Conservation (phyloP, 192 early-diverging fungal genomes). For the Helicostylum pulchrum region DNA sequence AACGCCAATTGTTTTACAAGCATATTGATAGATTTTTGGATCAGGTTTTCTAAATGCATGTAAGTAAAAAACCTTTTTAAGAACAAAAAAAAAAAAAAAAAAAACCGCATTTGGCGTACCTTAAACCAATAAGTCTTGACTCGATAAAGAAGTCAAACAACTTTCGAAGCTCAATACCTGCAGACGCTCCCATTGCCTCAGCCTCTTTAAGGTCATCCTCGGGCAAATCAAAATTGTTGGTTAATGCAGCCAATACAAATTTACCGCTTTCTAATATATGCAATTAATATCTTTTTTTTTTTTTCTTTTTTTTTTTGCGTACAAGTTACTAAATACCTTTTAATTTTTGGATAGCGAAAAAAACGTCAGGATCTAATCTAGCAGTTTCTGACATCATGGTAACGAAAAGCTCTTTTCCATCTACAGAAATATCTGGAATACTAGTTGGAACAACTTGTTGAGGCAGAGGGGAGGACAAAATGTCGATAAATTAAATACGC, state of each 20-base stretch:
- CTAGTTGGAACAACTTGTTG: neutral
- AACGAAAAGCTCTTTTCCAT: slow-evolving; percentile 59
- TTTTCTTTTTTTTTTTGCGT: too few relatives aligned
- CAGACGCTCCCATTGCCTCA: slow-evolving; percentile 30
- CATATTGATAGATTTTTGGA: slow-evolving; percentile 64
- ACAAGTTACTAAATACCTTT: too few relatives aligned
- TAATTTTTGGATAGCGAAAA: slow-evolving; percentile 47
- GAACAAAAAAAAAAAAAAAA: neutral
- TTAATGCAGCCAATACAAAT: slow-evolving; percentile 74
- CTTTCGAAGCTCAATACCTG: slow-evolving; percentile 37
- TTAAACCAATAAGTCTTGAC: slow-evolving; percentile 67
- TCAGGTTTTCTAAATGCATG: slow-evolving; percentile 71
- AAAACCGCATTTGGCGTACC: slow-evolving; percentile 15
- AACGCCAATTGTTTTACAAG: slow-evolving; percentile 69
- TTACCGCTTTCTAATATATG: slow-evolving; percentile 35
- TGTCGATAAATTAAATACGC: neutral
- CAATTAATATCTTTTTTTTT: neutral
- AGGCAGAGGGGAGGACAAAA: neutral
- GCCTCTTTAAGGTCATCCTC: slow-evolving; percentile 36
- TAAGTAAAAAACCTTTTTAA: neutral
- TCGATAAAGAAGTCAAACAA: slow-evolving; percentile 78
- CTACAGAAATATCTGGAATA: slow-evolving; percentile 37
- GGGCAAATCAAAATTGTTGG: slow-evolving; percentile 73
- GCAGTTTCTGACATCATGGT: slow-evolving; percentile 61
- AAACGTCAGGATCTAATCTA: slow-evolving; percentile 41